Base-by-base conservation (phyloP, 768 basidiomycete species). In the Leccinum longicurvipes region DNA sequence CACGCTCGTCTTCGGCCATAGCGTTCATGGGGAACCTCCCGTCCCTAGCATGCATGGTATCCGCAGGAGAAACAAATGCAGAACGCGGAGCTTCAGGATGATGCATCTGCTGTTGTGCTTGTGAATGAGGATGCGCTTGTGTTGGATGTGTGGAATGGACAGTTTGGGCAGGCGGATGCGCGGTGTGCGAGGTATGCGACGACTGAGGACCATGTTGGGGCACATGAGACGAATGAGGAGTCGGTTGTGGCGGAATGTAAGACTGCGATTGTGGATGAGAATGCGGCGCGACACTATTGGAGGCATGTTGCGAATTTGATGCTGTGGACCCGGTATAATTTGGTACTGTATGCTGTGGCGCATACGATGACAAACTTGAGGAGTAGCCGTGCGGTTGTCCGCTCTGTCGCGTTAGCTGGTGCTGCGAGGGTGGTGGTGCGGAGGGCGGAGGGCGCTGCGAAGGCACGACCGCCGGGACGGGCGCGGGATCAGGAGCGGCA, bases 191-290 rank as follows among this genome's bases (percentile, higher is more conserved):
- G 19, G 55, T 10, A n/a, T 57, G 60, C 21, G 60, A 45, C 2
- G 65, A 59, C 29, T 53, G 57, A 11, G 56, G 48, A 4, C 52
- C 57, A 45, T 61, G 68, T 23, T 68, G 67, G 6, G 63, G 32
- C 3, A 53, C 6, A 19, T 63, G 61, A 4, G 56, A 51, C 7
- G 57, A 14, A 19, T 60, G 67, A 10, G 39, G 14, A 9, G 51
- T 15, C 17, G 58, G 15, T 29, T 58, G 66, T 11, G 44, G 55
- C 3, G 45, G 53, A 29, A 60, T 54, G 31, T 59, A 68, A 6
- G 70, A 61, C 12, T 75, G 74, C 21, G 72, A 64, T 10, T 67
- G 69, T 1, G 66, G 56, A 23, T 65, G 71, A 7, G 55, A 28
- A 23, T 60, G 65, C 24, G 56, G 11, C 29, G 60, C 54, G 12